Conservation (phyloP, 192 early-diverging fungal species). For the Coemansia sp. region DNA sequence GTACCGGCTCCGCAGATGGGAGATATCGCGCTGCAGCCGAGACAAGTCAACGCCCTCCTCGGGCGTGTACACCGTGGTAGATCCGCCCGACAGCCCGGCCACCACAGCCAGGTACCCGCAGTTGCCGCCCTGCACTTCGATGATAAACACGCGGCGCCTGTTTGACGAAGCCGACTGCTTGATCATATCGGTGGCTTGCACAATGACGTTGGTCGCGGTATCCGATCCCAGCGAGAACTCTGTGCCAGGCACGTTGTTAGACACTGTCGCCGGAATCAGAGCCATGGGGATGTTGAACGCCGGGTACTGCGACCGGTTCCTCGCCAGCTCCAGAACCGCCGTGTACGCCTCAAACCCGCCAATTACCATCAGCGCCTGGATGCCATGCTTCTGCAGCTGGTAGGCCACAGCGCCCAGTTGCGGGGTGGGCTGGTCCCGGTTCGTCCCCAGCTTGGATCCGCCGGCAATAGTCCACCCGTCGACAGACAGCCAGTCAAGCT, state of each 20-base stretch:
- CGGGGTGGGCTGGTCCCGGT: conserved; percentile 83
- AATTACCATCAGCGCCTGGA: conserved; percentile 89
- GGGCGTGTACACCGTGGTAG: conserved; percentile 90
- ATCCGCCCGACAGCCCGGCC: conserved; percentile 80
- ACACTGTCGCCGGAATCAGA: conserved; percentile 90
- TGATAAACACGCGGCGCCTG: conserved; percentile 89
- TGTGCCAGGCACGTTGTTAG: conserved; percentile 97
- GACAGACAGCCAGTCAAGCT: conserved; percentile 79
- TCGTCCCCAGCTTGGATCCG: conserved; percentile 92
- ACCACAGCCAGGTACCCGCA: conserved; percentile 90
- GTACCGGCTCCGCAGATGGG: conserved; percentile 78
- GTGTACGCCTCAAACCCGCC: conserved; percentile 97
- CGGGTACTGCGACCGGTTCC: conserved; percentile 76
- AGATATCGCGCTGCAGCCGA: conserved; percentile 80
- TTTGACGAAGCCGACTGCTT: conserved; percentile 90
- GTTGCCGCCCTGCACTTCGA: conserved; percentile 96
- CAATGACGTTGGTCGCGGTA: conserved; percentile 92
- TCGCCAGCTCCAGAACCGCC: conserved; percentile 68
- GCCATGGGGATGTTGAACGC: conserved; percentile 93
- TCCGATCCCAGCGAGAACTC: conserved; percentile 94
- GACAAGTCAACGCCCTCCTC: conserved; percentile 83
- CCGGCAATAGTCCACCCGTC: conserved; percentile 90
- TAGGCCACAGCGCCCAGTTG: conserved; percentile 89
- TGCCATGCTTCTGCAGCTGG: conserved; percentile 85
- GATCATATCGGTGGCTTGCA: conserved; percentile 85